Evolutionary conservation across 306 rosid genomes (phyloP), one percentile per base, ranked within the genome.

Genomic region (Sophora flavescens): DNA sequence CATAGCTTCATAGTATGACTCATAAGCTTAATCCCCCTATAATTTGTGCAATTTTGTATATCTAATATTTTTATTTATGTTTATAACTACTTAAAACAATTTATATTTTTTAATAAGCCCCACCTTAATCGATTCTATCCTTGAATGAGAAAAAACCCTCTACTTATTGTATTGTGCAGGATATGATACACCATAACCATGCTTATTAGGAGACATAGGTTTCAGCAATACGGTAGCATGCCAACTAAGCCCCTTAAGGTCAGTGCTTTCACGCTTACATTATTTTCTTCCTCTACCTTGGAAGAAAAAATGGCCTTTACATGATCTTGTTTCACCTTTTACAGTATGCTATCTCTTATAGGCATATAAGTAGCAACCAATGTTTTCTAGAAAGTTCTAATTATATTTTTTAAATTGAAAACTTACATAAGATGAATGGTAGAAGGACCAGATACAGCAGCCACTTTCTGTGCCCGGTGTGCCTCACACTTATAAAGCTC

Each of bases 401-500:
- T 30, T 15, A 28, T 56, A 66, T 45, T 28, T 38, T 60, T 2
- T 26, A 56, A 63, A 57, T 61, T 35, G 54, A 70, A 52, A 47
- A 82, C 88, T 86, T 77, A 96, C 96, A 88, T 32, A 50, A 91
- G 90, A 84, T 77, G 99, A 59, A 87, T 83, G 60, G 99, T 85
- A 62, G 99, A 80, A 60, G 94, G 93, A 63, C 93, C 92, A 68
- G 94, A 79, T 78, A 82, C 70, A 22, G 96, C 98, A 83, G 93
- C 98, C 26, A 77, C 84, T 89, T 82, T 96, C 76, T 91, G 99
- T 38, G 98, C 98, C 63, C 84, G 88, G 47, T 84, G 92, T 16
- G 97, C 86, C 84, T 96, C 98, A 50, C 82, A 66, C 79, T 58
- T 89, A 80, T 90, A 96, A 79, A 92, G 96, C 72, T 47, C 98